phyloP scores from a whole-genome alignment of 805 yeast genomes.

The Monosporozyma aerobia region DNA sequence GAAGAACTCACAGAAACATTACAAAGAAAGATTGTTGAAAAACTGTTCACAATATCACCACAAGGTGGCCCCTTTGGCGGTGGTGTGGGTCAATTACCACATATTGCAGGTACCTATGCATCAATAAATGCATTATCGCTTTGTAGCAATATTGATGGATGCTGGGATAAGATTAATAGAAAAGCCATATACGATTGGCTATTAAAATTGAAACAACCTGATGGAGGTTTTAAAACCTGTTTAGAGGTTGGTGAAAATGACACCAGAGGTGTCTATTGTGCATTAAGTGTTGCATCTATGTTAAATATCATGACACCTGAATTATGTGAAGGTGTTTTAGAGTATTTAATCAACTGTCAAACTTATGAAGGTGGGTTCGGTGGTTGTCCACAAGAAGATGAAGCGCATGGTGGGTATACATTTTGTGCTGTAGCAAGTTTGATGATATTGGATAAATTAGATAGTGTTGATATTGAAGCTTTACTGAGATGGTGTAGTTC shows the following conservation, averaged over 20 bases:
- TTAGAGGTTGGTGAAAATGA: constrained; percentile 65
- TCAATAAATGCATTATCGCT: constrained; percentile 54
- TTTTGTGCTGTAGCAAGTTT: constrained; percentile 75
- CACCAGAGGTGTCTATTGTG: constrained; percentile 80
- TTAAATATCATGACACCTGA: constrained; percentile 56
- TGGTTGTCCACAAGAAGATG: constrained; percentile 63
- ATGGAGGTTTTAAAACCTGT: constrained; percentile 58
- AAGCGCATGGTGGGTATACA: constrained; percentile 97
- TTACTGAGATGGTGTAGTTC: constrained; percentile 59
- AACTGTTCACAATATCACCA: constrained; percentile 24
- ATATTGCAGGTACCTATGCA: constrained; percentile 79
- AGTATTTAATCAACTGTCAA: constrained; percentile 66
- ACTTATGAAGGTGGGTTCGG: constrained; percentile 95
- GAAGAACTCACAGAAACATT: constrained; percentile 17
- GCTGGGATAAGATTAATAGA: constrained; percentile 40
- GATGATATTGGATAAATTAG: constrained; percentile 37
- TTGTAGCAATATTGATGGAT: constrained; percentile 34
- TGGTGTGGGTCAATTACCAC: constrained; percentile 73
- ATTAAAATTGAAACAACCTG: constrained; percentile 44
- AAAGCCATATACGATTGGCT: constrained; percentile 53
- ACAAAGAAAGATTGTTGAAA: constrained; percentile 25
- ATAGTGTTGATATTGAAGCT: constrained; percentile 37
- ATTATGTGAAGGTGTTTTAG: constrained; percentile 41
- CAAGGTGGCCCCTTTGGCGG: constrained; percentile 73
- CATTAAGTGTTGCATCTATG: constrained; percentile 59